Conservation (phyloP, 306 rosid genomes). For the Cicer arietinum region DNA sequence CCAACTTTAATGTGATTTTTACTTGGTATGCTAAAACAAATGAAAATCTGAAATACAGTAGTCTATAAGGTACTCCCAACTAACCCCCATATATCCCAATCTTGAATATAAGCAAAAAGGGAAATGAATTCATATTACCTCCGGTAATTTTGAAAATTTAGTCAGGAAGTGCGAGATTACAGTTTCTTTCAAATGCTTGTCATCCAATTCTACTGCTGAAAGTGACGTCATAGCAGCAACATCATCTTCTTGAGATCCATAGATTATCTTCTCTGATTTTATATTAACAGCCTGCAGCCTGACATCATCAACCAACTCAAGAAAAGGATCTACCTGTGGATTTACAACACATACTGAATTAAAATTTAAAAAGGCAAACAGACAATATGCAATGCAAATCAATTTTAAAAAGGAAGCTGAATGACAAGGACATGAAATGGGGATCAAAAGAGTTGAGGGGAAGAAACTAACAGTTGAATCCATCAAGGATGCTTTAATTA, state of each 20-base stretch:
- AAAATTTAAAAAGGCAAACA: neutral
- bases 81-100: conserved; percentile 28
- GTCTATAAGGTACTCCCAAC: conserved; percentile 30
- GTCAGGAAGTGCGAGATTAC: conserved; percentile 68
- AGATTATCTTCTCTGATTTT: conserved; percentile 55
- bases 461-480: conserved; percentile 57
- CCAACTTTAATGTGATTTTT: conserved; percentile 32
- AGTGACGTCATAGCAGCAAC: conserved; percentile 65
- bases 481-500: conserved; percentile 63
- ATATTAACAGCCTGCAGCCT: conserved; percentile 67
- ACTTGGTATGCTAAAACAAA: conserved; percentile 31
- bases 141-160: conserved; percentile 70
- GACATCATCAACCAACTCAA: conserved; percentile 71
- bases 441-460: conserved; percentile 31
- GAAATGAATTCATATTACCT: conserved; percentile 61
- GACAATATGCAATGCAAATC: neutral
- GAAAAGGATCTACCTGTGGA: conserved; percentile 84
- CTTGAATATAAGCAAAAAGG: conserved; percentile 30
- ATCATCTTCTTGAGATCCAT: conserved; percentile 74
- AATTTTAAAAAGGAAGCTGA: conserved; percentile 35
- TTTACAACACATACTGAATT: conserved; percentile 36
- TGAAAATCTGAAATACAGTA: conserved; percentile 22
- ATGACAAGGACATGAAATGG: conserved; percentile 31
- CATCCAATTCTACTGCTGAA: conserved; percentile 61
- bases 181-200: conserved; percentile 68